Evolutionary conservation across 2,329 filamentous ascomycete species (phyloP).

Genomic region (Colletotrichum nymphaeae): DNA sequence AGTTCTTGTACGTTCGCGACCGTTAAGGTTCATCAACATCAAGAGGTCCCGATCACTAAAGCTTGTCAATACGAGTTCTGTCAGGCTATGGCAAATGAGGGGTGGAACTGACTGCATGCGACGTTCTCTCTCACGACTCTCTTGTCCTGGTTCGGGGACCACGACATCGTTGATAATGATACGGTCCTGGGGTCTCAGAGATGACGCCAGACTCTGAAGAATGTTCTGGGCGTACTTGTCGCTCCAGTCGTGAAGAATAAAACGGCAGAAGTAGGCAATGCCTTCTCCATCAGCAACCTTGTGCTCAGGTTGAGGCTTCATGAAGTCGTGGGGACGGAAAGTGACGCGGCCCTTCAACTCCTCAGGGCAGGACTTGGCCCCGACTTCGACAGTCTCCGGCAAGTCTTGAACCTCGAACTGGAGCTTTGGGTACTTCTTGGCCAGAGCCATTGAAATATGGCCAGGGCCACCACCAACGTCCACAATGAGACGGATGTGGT

Average conservation of each 20-base stretch:
- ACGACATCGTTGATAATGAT: constrained; percentile 18
- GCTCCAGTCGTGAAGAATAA: constrained; percentile 63
- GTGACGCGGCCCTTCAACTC: constrained; percentile 33
- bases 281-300: constrained; percentile 39
- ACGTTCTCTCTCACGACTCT: constrained; percentile 1
- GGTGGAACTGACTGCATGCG: constrained; percentile 2
- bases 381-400: constrained; percentile 33
- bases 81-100: not conserved
- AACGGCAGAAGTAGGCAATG: constrained; percentile 55
- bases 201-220: constrained; percentile 31
- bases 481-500: constrained; percentile 40
- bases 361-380: constrained; percentile 15
- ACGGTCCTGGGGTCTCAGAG: not conserved
- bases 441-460: constrained; percentile 44
- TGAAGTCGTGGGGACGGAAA: constrained; percentile 41
- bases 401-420: constrained; percentile 47
- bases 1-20: constrained; percentile 7
- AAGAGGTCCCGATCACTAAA: constrained; percentile 16
- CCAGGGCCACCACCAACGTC: constrained; percentile 51
- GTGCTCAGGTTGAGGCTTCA: constrained; percentile 38
- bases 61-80: not conserved
- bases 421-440: constrained; percentile 42
- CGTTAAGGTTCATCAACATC: constrained; percentile 24
- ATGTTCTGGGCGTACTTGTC: constrained; percentile 51
- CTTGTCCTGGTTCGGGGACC: not conserved